Base-by-base conservation (phyloP, 306 rosid genomes). In the Gastrolobium villosum region DNA sequence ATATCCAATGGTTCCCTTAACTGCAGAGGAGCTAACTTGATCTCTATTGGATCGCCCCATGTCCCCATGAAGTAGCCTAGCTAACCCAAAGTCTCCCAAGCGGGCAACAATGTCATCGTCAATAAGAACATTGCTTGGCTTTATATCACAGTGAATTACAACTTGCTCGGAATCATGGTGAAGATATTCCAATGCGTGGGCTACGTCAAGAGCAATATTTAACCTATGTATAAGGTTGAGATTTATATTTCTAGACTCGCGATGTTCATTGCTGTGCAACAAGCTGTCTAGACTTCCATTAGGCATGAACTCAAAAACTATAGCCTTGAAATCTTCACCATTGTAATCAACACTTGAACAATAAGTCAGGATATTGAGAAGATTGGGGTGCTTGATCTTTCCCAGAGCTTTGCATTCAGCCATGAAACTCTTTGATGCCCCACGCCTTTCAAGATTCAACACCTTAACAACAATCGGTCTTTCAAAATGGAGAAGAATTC, bases 61-160 rank as follows among this genome's bases (percentile, higher is more conserved):
- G 28, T 5, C 65, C 9, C 10, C 36, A 4, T 39, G 34, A 65
- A 65, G 36, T 56, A 79, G 82, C 56, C 31, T 84, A 10, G 81
- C 87, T 30, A 84, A 20, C 13, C 87, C 84, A 34, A 84, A 84
- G 26, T 20, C 26, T 20, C 26, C 26, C 26, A 20, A 20, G 26
- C 1, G 26, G 26, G 26, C 26, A 20, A 20, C 26, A 20, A 20
- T 20, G 26, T 20, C 26, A 20, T 20, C 26, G 26, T 20, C 26
- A 20, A 20, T 0, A 20, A 20, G 26, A 20, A 20, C 26, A 1
- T 20, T 20, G 26, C 26, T 20, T 20, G 26, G 26, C 63, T 84
- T 84, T 4, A 84, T 26, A 68, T 84, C 82, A 65, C 70, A 75
- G 5, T 79, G 87, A 79, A 75, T 76, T 61, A 84, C 48, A 3